phyloP scores from a whole-genome alignment of 2,329 filamentous ascomycete genomes.

The Acephala macrosclerotiorum region DNA sequence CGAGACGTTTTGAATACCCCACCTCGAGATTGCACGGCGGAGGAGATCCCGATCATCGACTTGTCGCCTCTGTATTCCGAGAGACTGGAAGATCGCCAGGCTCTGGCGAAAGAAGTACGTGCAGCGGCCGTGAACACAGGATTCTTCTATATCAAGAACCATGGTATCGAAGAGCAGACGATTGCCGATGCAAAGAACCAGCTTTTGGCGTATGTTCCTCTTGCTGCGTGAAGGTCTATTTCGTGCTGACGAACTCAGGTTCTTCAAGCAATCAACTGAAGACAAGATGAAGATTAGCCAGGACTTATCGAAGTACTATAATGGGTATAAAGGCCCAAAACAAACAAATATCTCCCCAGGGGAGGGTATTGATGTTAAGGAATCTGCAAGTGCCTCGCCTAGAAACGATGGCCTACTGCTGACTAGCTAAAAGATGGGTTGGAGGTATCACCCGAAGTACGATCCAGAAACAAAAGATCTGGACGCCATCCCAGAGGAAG shows the following conservation, averaged over 20 bases:
- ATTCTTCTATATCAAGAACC: slow-evolving; percentile 57
- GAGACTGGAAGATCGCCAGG: slow-evolving; percentile 46
- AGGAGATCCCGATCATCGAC: slow-evolving; percentile 57
- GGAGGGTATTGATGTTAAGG: slow-evolving; percentile 58
- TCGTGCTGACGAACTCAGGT: slow-evolving; percentile 43
- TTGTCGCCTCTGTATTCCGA: slow-evolving; percentile 47
- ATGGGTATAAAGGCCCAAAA: slow-evolving; percentile 53
- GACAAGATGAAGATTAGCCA: slow-evolving; percentile 50
- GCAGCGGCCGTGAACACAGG: slow-evolving; percentile 52
- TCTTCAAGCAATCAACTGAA: slow-evolving; percentile 56
- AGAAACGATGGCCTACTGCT: slow-evolving; percentile 42
- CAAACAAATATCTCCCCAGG: slow-evolving; percentile 56
- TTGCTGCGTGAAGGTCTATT: neutral
- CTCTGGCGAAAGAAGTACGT: slow-evolving; percentile 48
- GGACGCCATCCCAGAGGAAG: slow-evolving; percentile 51
- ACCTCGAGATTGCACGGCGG: slow-evolving; percentile 48
- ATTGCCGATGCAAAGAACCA: slow-evolving; percentile 44
- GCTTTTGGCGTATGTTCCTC: slow-evolving; percentile 35
- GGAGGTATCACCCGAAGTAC: slow-evolving; percentile 59
- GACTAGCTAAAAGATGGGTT: slow-evolving; percentile 42
- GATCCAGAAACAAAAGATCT: slow-evolving; percentile 55
- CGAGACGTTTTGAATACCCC: slow-evolving; percentile 51
- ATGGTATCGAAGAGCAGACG: slow-evolving; percentile 47
- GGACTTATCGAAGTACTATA: slow-evolving; percentile 51
- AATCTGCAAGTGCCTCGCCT: slow-evolving; percentile 44